Evolutionary conservation across 257 asterid genomes (phyloP), one percentile per base, ranked within the genome.

Genomic region (Ajuga chamaepitys): DNA sequence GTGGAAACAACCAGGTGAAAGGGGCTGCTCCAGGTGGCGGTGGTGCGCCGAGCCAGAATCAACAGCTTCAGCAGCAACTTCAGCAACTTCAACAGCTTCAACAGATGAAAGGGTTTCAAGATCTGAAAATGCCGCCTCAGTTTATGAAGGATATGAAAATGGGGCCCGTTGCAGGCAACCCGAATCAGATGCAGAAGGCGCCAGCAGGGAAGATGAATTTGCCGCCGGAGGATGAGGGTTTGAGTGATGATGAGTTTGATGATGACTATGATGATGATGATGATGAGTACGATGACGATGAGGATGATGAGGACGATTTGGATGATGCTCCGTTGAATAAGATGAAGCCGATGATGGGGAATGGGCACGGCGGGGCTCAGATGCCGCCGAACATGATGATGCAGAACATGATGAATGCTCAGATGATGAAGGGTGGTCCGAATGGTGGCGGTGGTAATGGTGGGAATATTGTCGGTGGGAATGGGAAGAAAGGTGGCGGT

Each of bases 101-200:
- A 38, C 83, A 80, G 76, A 72, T 84, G 56, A 84, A 82, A 44
- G 86, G 75, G 50, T 28, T 84, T 1, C 89, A 80, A 37, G 88
- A 86, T 77, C 74, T 82, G 84, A 84, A 84, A 68, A 1, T 81
- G 75, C 82, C 85, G 3, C 91, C 80, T 0, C 83, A 75, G 63
- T 81, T 78, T 28, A 64, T 67, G 73, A 79, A 75, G 74, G 84
- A 75, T 14, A 21, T 70, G 73, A 85, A 85, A 52, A 65, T 81
- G n/a, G n/a, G n/a, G 79, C 82, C 88, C 1, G 46, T 54, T 0
- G 64, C 50, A 20, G 52, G 38, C 4, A 50, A 63, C 12, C 80
- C 58, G 62, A 70, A 76, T 17, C 86, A 61, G 76, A 86, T n/a
- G 45, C n/a, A 16, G 14, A 12, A 40, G 37, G 5, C 37, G 20